Evolutionary conservation across 2,329 filamentous ascomycete species (phyloP), one percentile per base, ranked within the genome.

Genomic region (Penicillium sumatraense): DNA sequence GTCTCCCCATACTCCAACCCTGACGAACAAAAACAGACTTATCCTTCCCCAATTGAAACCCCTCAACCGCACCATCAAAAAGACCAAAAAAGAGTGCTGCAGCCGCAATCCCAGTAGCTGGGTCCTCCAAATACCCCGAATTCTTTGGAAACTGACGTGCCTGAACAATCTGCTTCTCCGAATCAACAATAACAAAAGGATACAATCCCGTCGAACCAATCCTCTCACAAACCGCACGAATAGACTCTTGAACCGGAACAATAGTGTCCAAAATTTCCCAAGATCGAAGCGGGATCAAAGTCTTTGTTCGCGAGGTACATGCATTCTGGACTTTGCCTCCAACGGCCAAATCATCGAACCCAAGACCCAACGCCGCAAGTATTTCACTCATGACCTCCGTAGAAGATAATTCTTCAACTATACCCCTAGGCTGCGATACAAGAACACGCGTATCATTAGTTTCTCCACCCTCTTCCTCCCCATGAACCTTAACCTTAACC

Each of bases 91-190:
- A 21, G 3, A 63, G 47, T 20, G 54, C 56, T 8, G 56, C 49
- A 8, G 58, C 53, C 5, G 58, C 54, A 29, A 54, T 52, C 14
- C 56, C 53, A 11, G 54, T 61, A 6, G 54, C 52, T 23, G 50
- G 49, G 33, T 64, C 54, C 33, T 63, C 58, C 2, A 27, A 8
- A 46, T 59, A 58, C 14, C 58, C 51, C 21, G 27, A 38, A 2
- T 41, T 44, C 23, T 42, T 42, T 2, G 57, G 51, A 29, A 62
- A 54, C 36, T 63, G 55, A 5, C 53, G 48, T 16, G 60, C 49
- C 35, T 53, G 44, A 16, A 63, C 21, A 21, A 58, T 18, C 14
- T 61, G 53, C 2, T 47, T 29, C n/a, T 20, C 38, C 0, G 46
- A n/a, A 18, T 54, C 46, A 2, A 49, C 13, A 3, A 56, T 20